Percentiles rank a stretch among this genome's conserved stretches.
Evolutionary conservation across 305 asterid species (phyloP).

Genomic region (Caryopteris hybrid): DNA sequence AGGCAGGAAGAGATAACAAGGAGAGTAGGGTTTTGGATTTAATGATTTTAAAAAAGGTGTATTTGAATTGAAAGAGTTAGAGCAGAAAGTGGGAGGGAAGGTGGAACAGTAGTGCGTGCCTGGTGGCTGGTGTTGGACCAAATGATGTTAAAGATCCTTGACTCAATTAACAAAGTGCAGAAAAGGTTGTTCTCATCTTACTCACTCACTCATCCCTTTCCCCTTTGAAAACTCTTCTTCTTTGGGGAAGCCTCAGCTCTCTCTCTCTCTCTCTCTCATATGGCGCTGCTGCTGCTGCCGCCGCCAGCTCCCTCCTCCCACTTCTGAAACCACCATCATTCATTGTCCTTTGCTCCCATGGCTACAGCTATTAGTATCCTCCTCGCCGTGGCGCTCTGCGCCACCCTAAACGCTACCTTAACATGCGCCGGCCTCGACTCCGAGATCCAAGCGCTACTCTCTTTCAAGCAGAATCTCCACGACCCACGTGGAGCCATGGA

Average conservation of each 20-base stretch:
- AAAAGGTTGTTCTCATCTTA: no score
- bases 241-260: neutral
- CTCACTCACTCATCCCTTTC: no score
- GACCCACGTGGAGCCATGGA: constrained; percentile 70
- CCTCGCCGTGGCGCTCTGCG: constrained; percentile 28
- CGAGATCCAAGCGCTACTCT: constrained; percentile 46
- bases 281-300: constrained; percentile 32
- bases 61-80: no score
- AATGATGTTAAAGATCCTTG: no score
- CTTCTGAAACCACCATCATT: neutral
- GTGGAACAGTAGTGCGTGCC: no score
- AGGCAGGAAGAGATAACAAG: no score
- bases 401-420: constrained; percentile 12
- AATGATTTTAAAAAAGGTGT: no score
- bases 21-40: no score
- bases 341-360: constrained; percentile 32
- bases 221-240: no score
- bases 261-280: constrained; percentile 8
- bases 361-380: constrained; percentile 37
- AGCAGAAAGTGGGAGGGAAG: no score
- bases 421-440: constrained; percentile 31
- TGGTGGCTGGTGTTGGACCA: no score
- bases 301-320: constrained; percentile 35
- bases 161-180: no score
- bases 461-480: constrained; percentile 43